Base-by-base conservation (phyloP, 805 yeast genomes). In the Schwanniomyces pseudopolymorphus region DNA sequence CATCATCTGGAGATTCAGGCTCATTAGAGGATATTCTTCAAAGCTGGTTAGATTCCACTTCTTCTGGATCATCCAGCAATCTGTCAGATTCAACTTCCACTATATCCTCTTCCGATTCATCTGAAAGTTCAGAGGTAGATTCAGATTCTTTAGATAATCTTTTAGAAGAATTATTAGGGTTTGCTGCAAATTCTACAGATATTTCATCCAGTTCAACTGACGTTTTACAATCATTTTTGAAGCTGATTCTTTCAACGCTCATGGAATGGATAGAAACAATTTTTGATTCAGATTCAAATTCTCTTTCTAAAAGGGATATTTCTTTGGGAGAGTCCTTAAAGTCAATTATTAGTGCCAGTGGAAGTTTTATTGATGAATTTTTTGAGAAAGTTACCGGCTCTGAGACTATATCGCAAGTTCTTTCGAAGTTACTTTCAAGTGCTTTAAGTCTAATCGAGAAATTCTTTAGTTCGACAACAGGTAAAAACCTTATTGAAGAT, bases 291-390 rank as follows among this genome's bases (percentile, higher is more conserved):
- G 16, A 16, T 33, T 36, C 39, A 6, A 31, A 14, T 7, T 31
- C 35, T 20, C 35, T 31, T 31, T 31, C 35, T 14, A 31, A 31
- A 7, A 31, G 35, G 16, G 35, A 31, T 17, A 31, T 31, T 14
- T 14, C 20, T 16, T 31, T 31, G 11, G 22, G 25, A 9, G 39
- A 36, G 25, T 20, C 22, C 5, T 8, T 36, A 3, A 36, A 36
- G 11, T 13, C 25, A 13, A 20, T 36, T 2, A n/a, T 36, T 8
- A 21, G 25, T 20, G 25, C 16, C 14, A 21, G 25, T 21, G 47
- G 44, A 4, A 25, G 42, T 24, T 37, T 45, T 31, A 19, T 52
- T 11, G 50, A 47, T 13, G 46, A 33, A n/a, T 44, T 56, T 8
- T 51, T 56, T 35, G 52, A 51, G 10, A 42, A 44, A 14, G 19